phyloP scores from a whole-genome alignment of 768 basidiomycete species.

The Leccinum aurantiacum region DNA sequence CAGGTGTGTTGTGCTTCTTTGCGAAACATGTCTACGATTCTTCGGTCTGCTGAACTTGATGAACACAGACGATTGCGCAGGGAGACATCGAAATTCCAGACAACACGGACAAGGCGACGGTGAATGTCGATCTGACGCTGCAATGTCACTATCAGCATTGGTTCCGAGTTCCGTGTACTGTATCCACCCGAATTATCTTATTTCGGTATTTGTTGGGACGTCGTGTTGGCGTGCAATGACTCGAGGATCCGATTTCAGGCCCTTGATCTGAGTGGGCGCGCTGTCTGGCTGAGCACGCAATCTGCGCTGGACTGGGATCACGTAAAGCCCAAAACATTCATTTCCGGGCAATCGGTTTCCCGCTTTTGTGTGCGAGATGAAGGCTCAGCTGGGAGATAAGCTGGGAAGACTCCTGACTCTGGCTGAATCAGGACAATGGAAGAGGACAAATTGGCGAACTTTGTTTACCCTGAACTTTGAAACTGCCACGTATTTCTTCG shows the following conservation, averaged over 20 bases:
- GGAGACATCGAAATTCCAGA: conserved; percentile 69
- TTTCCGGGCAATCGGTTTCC: conserved; percentile 12
- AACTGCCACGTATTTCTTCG: conserved; percentile 2
- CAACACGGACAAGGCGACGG: conserved; percentile 40
- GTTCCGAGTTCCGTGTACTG: conserved; percentile 7
- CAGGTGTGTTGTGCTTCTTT: conserved; percentile 38
- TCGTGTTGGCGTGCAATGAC: conserved; percentile 7
- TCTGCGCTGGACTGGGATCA: conserved; percentile 7
- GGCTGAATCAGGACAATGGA: conserved; percentile 4
- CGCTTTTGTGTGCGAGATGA: conserved; percentile 13
- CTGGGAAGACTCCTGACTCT: conserved; percentile 18
- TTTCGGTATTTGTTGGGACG: conserved; percentile 25
- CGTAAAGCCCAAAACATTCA: conserved; percentile 15
- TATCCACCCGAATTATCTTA: conserved; percentile 21
- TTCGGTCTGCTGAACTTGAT: conserved; percentile 5
- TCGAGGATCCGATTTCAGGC: conserved; percentile 13
- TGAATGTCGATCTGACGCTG: conserved; percentile 14
- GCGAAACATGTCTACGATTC: not conserved
- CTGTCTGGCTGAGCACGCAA: conserved; percentile 8
- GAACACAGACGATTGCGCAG: conserved; percentile 53
- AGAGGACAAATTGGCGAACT: conserved; percentile 19
- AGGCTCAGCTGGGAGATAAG: conserved; percentile 25
- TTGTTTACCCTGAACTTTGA: conserved; percentile 13
- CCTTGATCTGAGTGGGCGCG: conserved; percentile 11
- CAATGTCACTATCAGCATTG: conserved; percentile 10